Evolutionary conservation across 495 filamentous ascomycete species (phyloP), one percentile per base, ranked within the genome.

Genomic region (Penicillium malachiteum): DNA sequence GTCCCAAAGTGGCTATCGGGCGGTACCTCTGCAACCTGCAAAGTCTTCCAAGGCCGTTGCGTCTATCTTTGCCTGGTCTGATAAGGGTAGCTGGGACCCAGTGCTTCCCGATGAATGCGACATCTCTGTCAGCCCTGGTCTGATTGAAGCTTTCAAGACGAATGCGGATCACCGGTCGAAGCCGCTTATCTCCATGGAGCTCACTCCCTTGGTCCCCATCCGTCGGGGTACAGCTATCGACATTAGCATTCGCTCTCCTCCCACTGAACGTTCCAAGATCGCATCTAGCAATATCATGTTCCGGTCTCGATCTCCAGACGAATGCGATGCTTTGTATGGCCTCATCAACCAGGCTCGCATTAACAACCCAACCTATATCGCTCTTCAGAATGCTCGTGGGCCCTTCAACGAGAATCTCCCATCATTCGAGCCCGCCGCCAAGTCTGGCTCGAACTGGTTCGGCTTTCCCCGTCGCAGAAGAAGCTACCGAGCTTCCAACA

Each of bases 211-310:
- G 10, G 92, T 96, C 12, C 87, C 89, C 59, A 83, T 97, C 41
- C 86, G 93, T 56, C 85, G 90, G 44, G 92, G 92, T 48, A 97
- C 89, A 16, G 92, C 88, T 17, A 80, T 97, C 33, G 94, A 99
- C 66, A 91, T 99, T 48, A 92, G 93, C 46, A 91, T 99, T 61
- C 85, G 89, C 42, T 96, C 92, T 10, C 85, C 87, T 16, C 87
- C 86, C 12, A 90, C 85, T 13, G 64, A 83, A 6, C 84, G 85
- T 33, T 91, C 89, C 2, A 83, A 84, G 53, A 78, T 91, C 34
- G 82, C 81, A n/a, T 78, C 84, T 45, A 84, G 84, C 58, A 86
- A 90, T 63, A 85, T 91, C 56, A 90, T 93, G 80, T 92, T 96
- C 76, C 89, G 95, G n/a, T 90, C 89, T 7, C 80, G 87, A 26